Evolutionary conservation across 2,329 filamentous ascomycete species (phyloP).

Genomic region (Penicillium griseofulvum): DNA sequence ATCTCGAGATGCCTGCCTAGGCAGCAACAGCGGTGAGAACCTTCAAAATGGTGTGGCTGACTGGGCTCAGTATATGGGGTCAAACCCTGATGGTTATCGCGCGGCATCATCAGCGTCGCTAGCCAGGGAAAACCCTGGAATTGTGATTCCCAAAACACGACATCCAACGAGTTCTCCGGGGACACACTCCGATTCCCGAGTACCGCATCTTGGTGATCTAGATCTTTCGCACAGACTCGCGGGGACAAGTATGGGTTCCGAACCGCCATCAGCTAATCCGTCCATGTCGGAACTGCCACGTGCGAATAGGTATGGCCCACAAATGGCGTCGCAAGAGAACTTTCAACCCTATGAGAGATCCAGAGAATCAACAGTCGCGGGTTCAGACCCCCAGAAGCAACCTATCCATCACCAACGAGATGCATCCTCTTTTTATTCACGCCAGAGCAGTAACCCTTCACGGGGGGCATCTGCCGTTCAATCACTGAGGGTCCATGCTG

Average conservation of each 20-base stretch:
- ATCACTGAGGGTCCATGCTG: constrained; percentile 2
- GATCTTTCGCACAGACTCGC: constrained; percentile 30
- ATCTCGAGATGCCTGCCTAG: neutral
- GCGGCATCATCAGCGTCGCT: constrained; percentile 18
- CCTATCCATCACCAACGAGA: constrained; percentile 10
- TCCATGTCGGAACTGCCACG: constrained; percentile 23
- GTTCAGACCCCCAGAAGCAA: neutral
- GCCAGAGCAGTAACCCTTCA: constrained; percentile 17
- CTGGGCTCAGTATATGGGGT: constrained; percentile 14
- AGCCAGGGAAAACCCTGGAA: constrained; percentile 10
- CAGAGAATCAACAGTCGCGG: neutral
- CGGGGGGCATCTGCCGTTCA: constrained; percentile 5
- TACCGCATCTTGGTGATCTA: constrained; percentile 30
- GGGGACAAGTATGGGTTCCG: constrained; percentile 23
- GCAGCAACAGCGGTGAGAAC: neutral
- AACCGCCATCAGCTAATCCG: constrained; percentile 17
- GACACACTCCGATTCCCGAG: constrained; percentile 17
- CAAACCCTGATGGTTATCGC: constrained; percentile 1
- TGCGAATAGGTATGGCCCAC: constrained; percentile 9
- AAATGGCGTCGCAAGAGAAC: constrained; percentile 16
- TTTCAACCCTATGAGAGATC: constrained; percentile 2
- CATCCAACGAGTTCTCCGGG: constrained; percentile 11
- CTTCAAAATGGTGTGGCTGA: constrained; percentile 6
- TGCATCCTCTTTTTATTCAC: constrained; percentile 30
- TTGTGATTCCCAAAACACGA: constrained; percentile 27